These are phyloP conservation scores for Alternaria arborescens DNA, from an alignment of 2,329 filamentous ascomycete species.

Conservation along the genomic window DNA sequence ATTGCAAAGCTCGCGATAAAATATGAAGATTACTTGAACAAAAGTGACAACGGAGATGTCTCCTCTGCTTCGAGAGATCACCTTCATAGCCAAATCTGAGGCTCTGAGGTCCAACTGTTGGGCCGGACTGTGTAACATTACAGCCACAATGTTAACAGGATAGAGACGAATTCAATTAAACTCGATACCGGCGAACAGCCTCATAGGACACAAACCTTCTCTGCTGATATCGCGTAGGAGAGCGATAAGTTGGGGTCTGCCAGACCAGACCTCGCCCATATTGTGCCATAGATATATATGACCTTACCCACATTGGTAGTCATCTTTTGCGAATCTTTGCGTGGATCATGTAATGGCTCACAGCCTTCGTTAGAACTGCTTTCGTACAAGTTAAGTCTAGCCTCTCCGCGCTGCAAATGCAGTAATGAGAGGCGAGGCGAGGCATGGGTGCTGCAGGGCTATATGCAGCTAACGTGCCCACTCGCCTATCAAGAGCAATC, in stretches of 20 bases:
- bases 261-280: neutral
- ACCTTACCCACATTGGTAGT: neutral
- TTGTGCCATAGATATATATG: neutral
- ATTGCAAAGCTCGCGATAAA: neutral
- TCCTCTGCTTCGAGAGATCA: rapidly evolving
- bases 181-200: neutral
- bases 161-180: neutral
- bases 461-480: neutral
- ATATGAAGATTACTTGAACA: no score
- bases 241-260: neutral
- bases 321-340: neutral
- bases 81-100: neutral
- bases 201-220: neutral
- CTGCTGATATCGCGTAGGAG: neutral
- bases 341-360: neutral
- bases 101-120: neutral
- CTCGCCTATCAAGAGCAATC: no score
- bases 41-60: neutral
- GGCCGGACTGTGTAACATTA: neutral
- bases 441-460: neutral
- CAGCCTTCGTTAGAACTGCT: neutral
- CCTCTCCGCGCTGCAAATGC: neutral
- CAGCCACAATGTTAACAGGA: neutral
- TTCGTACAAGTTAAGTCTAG: neutral
- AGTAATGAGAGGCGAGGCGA: neutral